Conservation (phyloP, 768 basidiomycete species). For the Nidularia sp. region DNA sequence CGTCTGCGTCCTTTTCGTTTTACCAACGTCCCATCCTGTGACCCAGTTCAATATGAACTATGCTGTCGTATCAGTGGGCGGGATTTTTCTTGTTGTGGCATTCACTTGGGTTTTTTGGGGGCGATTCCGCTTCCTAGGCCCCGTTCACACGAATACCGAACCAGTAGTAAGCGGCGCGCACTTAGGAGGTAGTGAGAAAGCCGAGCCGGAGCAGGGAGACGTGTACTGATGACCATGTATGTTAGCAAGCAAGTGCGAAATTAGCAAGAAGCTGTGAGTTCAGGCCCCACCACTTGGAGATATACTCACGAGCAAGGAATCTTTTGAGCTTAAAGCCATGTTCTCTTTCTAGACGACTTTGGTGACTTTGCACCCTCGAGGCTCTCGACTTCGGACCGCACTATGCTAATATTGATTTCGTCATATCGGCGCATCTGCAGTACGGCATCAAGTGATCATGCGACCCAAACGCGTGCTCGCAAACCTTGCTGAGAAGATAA, state of each 20-base stretch:
- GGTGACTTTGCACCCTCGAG: neutral
- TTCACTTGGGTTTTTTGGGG: slow-evolving; percentile 48
- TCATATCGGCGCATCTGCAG: neutral
- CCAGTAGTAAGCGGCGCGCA: neutral
- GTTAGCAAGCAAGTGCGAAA: neutral
- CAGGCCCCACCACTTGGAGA: neutral
- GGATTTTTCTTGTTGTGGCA: slow-evolving; percentile 37
- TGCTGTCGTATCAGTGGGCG: slow-evolving; percentile 48
- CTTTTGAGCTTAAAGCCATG: neutral
- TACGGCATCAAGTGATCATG: neutral
- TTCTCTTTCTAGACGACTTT: neutral
- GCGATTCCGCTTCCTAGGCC: slow-evolving; percentile 35
- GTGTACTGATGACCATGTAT: neutral
- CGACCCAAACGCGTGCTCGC: neutral
- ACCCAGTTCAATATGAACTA: slow-evolving; percentile 54
- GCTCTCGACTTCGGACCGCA: neutral
- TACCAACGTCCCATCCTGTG: slow-evolving; percentile 52
- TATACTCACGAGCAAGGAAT: neutral
- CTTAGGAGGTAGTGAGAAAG: neutral
- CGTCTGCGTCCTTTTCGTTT: slow-evolving; percentile 50
- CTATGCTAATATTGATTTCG: neutral
- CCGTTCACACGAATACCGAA: slow-evolving; percentile 32
- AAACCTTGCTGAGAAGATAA: neutral
- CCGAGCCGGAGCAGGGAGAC: neutral
- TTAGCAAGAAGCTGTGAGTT: neutral